These are phyloP conservation scores for Pichia sp. DNA, from an alignment of 1,139 yeast genomes.

Conservation along the genomic window DNA sequence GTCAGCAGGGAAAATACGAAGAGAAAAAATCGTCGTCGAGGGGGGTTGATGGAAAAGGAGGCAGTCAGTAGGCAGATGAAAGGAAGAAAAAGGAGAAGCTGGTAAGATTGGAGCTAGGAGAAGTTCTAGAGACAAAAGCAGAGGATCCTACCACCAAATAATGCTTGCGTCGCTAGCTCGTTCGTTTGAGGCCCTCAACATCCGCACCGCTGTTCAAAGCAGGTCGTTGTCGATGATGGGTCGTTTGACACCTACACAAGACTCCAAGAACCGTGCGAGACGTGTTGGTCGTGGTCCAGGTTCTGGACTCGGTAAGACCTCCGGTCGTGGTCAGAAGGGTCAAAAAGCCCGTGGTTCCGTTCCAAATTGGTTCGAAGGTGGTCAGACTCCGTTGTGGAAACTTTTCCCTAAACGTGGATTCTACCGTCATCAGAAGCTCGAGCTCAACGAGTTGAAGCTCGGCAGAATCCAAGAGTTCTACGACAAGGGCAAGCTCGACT, in stretches of 20 bases:
- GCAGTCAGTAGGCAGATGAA: background rate
- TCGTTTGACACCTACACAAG: slow-evolving; percentile 29
- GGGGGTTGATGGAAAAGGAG: background rate
- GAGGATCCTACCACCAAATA: background rate
- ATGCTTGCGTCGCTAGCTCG: slow-evolving; percentile 5
- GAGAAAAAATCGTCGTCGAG: background rate
- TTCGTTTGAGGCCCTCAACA: slow-evolving; percentile 5
- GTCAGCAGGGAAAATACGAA: background rate
- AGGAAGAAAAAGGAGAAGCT: background rate
- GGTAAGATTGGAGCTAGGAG: no score
- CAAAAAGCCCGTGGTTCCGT: slow-evolving; percentile 93
- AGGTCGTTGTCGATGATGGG: slow-evolving; percentile 27
- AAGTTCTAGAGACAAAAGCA: background rate
- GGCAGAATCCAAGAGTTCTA: slow-evolving; percentile 57
- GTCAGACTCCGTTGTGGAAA: slow-evolving; percentile 91
- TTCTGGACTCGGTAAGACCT: slow-evolving; percentile 86
- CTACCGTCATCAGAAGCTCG: slow-evolving; percentile 40
- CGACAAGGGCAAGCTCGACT: slow-evolving; percentile 61
- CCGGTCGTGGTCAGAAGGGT: slow-evolving; percentile 98
- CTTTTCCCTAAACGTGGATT: slow-evolving; percentile 91
- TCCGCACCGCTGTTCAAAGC: slow-evolving; percentile 1
- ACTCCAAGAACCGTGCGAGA: slow-evolving; percentile 43
- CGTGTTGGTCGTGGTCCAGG: slow-evolving; percentile 97
- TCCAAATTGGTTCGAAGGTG: slow-evolving; percentile 96
- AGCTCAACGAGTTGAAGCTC: slow-evolving; percentile 52